These are phyloP conservation scores for Cryphonectria carpinicola DNA, from an alignment of 2,329 filamentous ascomycete species.

Conservation along the genomic window DNA sequence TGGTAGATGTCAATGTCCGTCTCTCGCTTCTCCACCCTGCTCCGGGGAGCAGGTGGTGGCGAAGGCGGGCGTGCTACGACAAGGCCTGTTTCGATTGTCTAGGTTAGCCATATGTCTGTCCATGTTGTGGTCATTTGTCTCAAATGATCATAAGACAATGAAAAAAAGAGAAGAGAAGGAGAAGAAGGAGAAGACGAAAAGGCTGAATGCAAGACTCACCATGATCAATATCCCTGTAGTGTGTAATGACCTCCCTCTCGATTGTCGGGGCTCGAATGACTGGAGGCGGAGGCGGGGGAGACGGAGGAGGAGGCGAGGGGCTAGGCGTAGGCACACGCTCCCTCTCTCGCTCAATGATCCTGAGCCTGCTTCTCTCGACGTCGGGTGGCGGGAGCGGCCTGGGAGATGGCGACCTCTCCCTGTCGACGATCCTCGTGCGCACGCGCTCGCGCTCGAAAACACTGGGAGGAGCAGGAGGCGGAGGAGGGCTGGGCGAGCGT, in stretches of 20 bases:
- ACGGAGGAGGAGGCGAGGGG: slow-evolving; percentile 49
- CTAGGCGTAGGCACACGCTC: slow-evolving; percentile 50
- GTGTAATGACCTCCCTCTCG: slow-evolving; percentile 86
- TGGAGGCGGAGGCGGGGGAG: slow-evolving; percentile 62
- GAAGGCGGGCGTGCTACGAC: slow-evolving; percentile 52
- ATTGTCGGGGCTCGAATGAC: slow-evolving; percentile 78
- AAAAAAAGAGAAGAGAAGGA: not conserved
- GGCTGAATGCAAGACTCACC: slow-evolving; percentile 55
- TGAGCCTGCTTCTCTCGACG: slow-evolving; percentile 51
- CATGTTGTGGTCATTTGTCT: too few relatives aligned
- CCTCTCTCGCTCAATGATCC: slow-evolving; percentile 53
- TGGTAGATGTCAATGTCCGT: slow-evolving; percentile 66
- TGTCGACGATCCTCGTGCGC: slow-evolving; percentile 47
- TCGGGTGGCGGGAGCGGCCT: slow-evolving; percentile 42
- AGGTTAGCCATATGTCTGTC: not conserved
- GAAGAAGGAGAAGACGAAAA: not conserved
- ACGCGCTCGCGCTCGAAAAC: slow-evolving; percentile 42
- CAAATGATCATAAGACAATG: not conserved
- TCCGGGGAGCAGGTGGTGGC: slow-evolving; percentile 52
- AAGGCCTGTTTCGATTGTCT: slow-evolving; percentile 44
- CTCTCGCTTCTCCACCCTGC: slow-evolving; percentile 53
- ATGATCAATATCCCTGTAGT: slow-evolving; percentile 86
- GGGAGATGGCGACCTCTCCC: slow-evolving; percentile 43
- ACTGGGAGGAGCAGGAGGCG: slow-evolving; percentile 29
- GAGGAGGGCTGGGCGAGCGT: slow-evolving; percentile 44